Evolutionary conservation across 164 flowering plant genomes (phyloP).

Genomic region (Paratinospora sagittata): DNA sequence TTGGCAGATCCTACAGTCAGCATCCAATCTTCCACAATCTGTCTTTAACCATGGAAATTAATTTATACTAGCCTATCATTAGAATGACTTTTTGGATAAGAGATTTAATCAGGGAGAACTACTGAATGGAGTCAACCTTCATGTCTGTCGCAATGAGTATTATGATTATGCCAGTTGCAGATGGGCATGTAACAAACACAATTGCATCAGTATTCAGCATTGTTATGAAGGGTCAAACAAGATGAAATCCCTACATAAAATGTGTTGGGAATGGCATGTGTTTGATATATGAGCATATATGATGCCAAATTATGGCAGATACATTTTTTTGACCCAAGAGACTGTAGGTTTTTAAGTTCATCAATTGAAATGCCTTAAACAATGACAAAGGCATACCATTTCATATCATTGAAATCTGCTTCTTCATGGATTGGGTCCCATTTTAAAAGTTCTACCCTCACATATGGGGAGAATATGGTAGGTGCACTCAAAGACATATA

Average conservation of each 20-base stretch:
- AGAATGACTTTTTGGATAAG: not conserved
- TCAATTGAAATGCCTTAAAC: not conserved
- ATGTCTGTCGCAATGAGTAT: no score
- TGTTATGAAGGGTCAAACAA: not conserved
- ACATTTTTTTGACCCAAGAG: not conserved
- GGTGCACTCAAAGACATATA: slow-evolving; percentile 77
- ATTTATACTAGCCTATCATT: not conserved
- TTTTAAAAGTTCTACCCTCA: slow-evolving; percentile 86
- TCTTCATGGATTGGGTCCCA: slow-evolving; percentile 91
- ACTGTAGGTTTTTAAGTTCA: not conserved
- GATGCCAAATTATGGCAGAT: not conserved
- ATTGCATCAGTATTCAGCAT: not conserved
- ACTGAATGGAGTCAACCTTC: no score
- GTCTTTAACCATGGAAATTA: not conserved
- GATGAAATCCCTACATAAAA: not conserved
- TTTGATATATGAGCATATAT: not conserved
- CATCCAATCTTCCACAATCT: not conserved
- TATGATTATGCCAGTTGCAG: not conserved
- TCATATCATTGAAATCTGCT: slow-evolving; percentile 70
- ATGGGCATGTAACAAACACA: not conserved
- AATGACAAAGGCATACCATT: slow-evolving; percentile 48
- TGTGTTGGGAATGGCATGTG: not conserved
- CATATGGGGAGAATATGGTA: slow-evolving; percentile 84
- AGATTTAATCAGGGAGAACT: no score
- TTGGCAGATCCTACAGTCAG: not conserved